Evolutionary conservation across 1,139 yeast genomes (phyloP).

Genomic region (Taphrina flavorubra): DNA sequence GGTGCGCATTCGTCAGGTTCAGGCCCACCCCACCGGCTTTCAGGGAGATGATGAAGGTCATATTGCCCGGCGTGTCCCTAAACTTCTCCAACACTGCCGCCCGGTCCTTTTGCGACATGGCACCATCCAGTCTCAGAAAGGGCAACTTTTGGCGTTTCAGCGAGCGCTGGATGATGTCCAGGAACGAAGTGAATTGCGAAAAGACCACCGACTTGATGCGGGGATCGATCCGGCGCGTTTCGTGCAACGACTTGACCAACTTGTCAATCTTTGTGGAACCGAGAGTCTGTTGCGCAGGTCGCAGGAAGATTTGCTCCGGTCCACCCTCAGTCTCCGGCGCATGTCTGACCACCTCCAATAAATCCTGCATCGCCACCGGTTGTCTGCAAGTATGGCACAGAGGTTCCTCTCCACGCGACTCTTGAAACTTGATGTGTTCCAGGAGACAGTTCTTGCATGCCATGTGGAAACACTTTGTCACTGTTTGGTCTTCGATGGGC

Average conservation of each 20-base stretch:
- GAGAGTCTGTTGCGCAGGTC: slow-evolving; percentile 45
- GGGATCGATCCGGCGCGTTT: slow-evolving; percentile 61
- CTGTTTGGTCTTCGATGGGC: slow-evolving; percentile 63
- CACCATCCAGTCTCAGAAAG: slow-evolving; percentile 78
- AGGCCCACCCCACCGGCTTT: slow-evolving; percentile 97
- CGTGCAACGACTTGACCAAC: slow-evolving; percentile 63
- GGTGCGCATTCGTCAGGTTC: slow-evolving; percentile 82
- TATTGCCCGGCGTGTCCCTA: slow-evolving; percentile 52
- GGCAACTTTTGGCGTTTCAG: slow-evolving; percentile 58
- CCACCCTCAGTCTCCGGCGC: slow-evolving; percentile 15
- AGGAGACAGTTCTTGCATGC: slow-evolving; percentile 77
- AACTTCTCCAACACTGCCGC: slow-evolving; percentile 66
- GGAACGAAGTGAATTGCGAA: slow-evolving; percentile 84
- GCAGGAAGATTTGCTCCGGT: slow-evolving; percentile 48
- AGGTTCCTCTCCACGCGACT: slow-evolving; percentile 50
- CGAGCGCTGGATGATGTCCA: slow-evolving; percentile 75
- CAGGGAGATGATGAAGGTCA: slow-evolving; percentile 72
- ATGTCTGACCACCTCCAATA: slow-evolving; percentile 49
- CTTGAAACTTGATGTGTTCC: slow-evolving; percentile 64
- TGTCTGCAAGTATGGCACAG: slow-evolving; percentile 55
- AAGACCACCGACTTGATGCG: slow-evolving; percentile 83
- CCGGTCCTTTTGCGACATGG: slow-evolving; percentile 71
- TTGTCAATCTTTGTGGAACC: slow-evolving; percentile 77
- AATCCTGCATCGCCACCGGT: slow-evolving; percentile 48
- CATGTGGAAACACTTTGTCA: slow-evolving; percentile 82